phyloP scores from a whole-genome alignment of 2,329 filamentous ascomycete genomes.

The Aspergillus novofumigatus region DNA sequence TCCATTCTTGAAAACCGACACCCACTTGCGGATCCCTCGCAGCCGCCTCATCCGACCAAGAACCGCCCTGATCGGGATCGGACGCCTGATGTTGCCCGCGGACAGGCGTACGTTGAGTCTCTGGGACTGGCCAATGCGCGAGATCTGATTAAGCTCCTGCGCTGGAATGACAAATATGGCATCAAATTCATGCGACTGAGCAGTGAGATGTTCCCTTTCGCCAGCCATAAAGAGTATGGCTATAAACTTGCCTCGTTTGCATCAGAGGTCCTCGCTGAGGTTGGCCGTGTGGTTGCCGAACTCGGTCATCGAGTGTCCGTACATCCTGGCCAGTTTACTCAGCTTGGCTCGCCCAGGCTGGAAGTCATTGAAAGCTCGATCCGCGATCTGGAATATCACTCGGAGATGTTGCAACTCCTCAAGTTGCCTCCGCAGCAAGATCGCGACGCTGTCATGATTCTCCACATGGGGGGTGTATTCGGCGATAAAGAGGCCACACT shows the following conservation, averaged over 20 bases:
- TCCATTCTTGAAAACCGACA: constrained; percentile 88
- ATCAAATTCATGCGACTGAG: constrained; percentile 91
- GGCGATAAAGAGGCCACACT: constrained; percentile 80
- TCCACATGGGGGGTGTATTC: constrained; percentile 89
- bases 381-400: constrained; percentile 81
- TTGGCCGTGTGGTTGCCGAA: constrained; percentile 70
- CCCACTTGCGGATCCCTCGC: constrained; percentile 68
- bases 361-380: constrained; percentile 73
- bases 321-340: constrained; percentile 89
- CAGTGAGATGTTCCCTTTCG: constrained; percentile 96
- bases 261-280: constrained; percentile 69
- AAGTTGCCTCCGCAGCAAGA: constrained; percentile 73
- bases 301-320: constrained; percentile 82
- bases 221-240: constrained; percentile 79
- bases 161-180: constrained; percentile 87
- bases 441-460: constrained; percentile 85
- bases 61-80: constrained; percentile 76
- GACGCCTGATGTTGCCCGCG: constrained; percentile 61
- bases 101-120: constrained; percentile 68
- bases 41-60: constrained; percentile 76
- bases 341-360: constrained; percentile 75
- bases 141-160: constrained; percentile 79
- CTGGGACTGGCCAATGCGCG: constrained; percentile 76
- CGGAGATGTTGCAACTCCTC: constrained; percentile 75
- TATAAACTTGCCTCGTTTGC: constrained; percentile 84